phyloP scores from a whole-genome alignment of 2,329 filamentous ascomycete genomes.

The Pseudogymnoascus sp. region DNA sequence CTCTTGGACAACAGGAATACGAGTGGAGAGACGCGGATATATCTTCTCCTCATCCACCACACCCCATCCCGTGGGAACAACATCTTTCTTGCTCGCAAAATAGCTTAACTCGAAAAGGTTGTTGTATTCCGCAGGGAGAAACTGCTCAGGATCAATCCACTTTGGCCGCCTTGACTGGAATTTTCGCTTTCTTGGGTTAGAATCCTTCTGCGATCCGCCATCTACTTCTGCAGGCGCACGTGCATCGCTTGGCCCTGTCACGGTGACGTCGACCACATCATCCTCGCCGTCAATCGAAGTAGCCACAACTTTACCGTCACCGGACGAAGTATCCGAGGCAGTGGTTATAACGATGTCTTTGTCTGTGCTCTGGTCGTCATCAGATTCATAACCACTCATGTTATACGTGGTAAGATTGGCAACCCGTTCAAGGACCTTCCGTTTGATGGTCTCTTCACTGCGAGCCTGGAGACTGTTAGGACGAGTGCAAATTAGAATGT shows the following conservation, averaged over 20 bases:
- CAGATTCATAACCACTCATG: conserved; percentile 46
- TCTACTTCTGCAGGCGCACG: conserved; percentile 11
- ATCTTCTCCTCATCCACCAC: conserved; percentile 50
- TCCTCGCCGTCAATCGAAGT: conserved; percentile 83
- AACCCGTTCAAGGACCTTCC: conserved; percentile 71
- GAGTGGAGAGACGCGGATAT: conserved; percentile 44
- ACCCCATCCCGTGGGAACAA: conserved; percentile 65
- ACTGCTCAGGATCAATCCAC: conserved; percentile 46
- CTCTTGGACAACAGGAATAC: conserved; percentile 26
- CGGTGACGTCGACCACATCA: conserved; percentile 81
- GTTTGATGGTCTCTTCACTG: conserved; percentile 62
- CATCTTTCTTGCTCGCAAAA: conserved; percentile 44
- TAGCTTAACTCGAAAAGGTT: conserved; percentile 73
- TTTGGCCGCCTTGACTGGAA: conserved; percentile 34
- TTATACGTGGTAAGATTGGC: conserved; percentile 68
- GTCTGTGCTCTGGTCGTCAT: conserved; percentile 35
- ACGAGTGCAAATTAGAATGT: conserved; percentile 29
- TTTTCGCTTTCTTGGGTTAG: not conserved
- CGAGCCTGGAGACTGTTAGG: conserved; percentile 34
- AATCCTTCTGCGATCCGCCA: not conserved
- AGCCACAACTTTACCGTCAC: conserved; percentile 64
- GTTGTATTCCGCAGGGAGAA: conserved; percentile 57
- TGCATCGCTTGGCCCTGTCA: conserved; percentile 53
- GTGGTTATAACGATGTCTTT: conserved; percentile 62
- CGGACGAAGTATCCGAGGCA: conserved; percentile 56